phyloP scores from a whole-genome alignment of 345 rosid species.

The Populus simonii region DNA sequence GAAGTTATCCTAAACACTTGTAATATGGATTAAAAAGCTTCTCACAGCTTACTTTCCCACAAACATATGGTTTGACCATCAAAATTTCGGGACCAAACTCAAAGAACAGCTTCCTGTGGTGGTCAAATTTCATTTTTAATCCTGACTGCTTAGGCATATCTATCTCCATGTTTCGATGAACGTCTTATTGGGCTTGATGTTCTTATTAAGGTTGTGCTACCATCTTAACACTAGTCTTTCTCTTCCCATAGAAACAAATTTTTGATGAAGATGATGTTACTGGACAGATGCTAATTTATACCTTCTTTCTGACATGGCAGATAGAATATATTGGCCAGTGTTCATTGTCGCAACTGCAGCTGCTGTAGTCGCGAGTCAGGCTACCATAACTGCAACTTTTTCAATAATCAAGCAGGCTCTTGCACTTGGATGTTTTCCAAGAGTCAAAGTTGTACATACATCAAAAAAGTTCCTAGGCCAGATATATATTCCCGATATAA shows the following conservation, averaged over 20 bases:
- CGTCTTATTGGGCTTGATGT: background rate
- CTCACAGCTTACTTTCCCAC: no score
- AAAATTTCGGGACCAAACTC: background rate
- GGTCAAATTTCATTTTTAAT: background rate
- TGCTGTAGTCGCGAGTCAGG: slow-evolving; percentile 34
- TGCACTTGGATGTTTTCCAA: slow-evolving; percentile 30
- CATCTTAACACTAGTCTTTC: background rate
- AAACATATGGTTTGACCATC: background rate
- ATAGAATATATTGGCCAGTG: slow-evolving; percentile 29
- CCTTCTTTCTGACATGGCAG: background rate
- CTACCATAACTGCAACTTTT: slow-evolving; percentile 31
- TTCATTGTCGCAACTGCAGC: slow-evolving; percentile 33
- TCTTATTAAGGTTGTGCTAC: background rate
- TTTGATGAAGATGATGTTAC: background rate
- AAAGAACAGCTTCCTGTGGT: background rate
- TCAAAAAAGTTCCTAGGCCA: slow-evolving; percentile 27
- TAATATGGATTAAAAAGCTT: no score
- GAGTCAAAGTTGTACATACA: slow-evolving; percentile 34
- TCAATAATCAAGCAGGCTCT: slow-evolving; percentile 30
- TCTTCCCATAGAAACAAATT: background rate
- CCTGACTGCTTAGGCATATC: background rate
- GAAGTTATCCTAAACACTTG: no score
- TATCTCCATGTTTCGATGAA: background rate
- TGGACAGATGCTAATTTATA: background rate
- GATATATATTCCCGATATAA: slow-evolving; percentile 32